Evolutionary conservation across 2,329 filamentous ascomycete species (phyloP), one percentile per base, ranked within the genome.

Genomic region (Claviceps arundinis): DNA sequence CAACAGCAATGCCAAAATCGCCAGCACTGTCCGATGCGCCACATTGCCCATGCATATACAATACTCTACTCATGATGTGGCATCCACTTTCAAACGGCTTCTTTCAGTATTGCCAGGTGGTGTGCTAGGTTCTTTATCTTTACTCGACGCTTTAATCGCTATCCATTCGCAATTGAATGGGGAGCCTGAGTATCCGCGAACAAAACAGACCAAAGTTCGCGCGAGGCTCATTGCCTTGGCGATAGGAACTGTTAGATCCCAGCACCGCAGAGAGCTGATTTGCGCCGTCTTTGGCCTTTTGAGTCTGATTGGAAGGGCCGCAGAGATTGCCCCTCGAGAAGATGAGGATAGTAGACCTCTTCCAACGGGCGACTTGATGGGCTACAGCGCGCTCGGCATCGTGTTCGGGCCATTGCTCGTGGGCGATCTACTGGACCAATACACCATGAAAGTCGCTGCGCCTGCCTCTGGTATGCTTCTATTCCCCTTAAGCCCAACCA

Each of bases 201-300:
- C 76, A 0, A 79, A 77, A 57, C 71, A 78, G 54, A 76, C 68
- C 38, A 78, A 75, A 56, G 65, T 82, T 14, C 73, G 77, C n/a
- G 80, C 81, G 7, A 72, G 80, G n/a, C 70, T 86, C 3, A 82
- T 85, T 55, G 81, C 82, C 1, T 66, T 85, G 37, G 80, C 80
- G 7, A 73, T 86, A 43, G 72, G 73, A 1, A 77, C 77, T 0
- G 66, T 84, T n/a, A 69, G 71, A 51, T 84, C 80, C 0, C 74
- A 74, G 50, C 79, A 78, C 54, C 74, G 80, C 43, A 71, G 81
- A 24, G 79, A 84, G 47, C 67, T 86, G 3, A 81, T 86, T 44
- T 84, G 78, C 55, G 78, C 80, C 5, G 80, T 86, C 0, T 82
- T 86, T 61, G 83, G 82, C 0, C 68, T 86, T 13, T 68, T 85